phyloP scores from a whole-genome alignment of 2,329 filamentous ascomycete genomes.

The Botrytis sinoallii region DNA sequence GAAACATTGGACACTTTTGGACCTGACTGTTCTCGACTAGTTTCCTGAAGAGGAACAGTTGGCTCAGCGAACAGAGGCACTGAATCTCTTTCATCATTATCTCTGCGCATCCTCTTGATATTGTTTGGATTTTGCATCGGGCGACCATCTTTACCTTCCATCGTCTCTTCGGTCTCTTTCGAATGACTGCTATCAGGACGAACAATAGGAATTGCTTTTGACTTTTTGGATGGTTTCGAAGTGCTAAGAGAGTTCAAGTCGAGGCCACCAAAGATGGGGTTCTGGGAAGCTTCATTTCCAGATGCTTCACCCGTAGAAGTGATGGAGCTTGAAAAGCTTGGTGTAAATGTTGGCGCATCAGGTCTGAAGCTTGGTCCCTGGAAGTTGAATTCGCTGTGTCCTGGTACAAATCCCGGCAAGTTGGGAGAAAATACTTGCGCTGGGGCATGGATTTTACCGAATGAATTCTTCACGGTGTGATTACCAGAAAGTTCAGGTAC shows the following conservation, averaged over 20 bases:
- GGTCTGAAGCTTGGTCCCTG: constrained; percentile 70
- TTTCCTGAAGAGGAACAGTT: constrained; percentile 40
- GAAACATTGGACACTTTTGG: constrained; percentile 29
- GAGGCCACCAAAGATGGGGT: constrained; percentile 68
- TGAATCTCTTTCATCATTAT: constrained; percentile 64
- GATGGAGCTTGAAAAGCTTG: constrained; percentile 47
- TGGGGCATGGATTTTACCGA: constrained; percentile 62
- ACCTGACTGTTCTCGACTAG: constrained; percentile 34
- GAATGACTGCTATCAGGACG: constrained; percentile 56
- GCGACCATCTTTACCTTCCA: constrained; percentile 59
- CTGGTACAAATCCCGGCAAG: constrained; percentile 60
- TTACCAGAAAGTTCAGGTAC: constrained; percentile 32
- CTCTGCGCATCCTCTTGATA: constrained; percentile 70
- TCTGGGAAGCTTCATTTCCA: constrained; percentile 41
- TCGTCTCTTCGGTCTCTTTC: constrained; percentile 40
- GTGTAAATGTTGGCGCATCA: constrained; percentile 74
- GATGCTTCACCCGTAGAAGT: constrained; percentile 48
- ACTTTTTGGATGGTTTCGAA: constrained; percentile 64
- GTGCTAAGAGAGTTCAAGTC: constrained; percentile 60
- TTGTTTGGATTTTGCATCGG: constrained; percentile 63
- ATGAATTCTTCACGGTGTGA: constrained; percentile 30
- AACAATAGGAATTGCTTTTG: constrained; percentile 81
- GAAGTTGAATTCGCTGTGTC: constrained; percentile 64
- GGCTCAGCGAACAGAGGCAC: constrained; percentile 71
- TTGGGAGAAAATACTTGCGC: constrained; percentile 46